These are phyloP conservation scores for Coccomyxa subellipsoidea DNA, from an alignment of 163 green algal genomes.

Conservation along the genomic window DNA sequence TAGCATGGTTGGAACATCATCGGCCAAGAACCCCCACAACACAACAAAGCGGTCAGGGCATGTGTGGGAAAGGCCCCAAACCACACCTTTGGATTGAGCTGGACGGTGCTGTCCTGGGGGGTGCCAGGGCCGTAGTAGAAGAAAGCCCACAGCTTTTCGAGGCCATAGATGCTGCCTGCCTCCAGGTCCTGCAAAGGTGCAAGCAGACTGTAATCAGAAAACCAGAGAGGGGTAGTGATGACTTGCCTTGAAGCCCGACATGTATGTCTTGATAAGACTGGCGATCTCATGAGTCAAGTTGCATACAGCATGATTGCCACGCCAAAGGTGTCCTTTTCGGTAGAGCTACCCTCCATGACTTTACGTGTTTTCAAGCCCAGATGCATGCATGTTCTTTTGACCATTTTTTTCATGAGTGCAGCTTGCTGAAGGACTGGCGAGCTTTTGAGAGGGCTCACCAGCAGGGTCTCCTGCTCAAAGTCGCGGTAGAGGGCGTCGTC, in stretches of 20 bases:
- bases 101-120: conserved; percentile 36
- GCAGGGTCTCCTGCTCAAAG: conserved; percentile 88
- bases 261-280: no score
- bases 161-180: conserved; percentile 78
- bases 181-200: conserved; percentile 54
- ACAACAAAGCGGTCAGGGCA: background rate
- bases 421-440: background rate
- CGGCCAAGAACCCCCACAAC: background rate
- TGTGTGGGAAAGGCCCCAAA: background rate
- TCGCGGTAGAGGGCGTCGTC: conserved; percentile 77
- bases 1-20: conserved; percentile 52
- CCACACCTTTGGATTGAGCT: conserved; percentile 46
- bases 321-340: no score
- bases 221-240: no score
- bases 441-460: conserved; percentile 29
- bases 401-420: background rate
- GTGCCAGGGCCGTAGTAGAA: conserved; percentile 90
- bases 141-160: conserved; percentile 95
- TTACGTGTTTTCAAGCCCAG: no score
- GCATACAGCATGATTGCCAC: background rate
- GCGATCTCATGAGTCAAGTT: no score
- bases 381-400: no score
- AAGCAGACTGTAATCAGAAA: no score
- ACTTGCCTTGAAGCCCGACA: no score
- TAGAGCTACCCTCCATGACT: no score